A percentile compares a stretch with the other conserved stretches of the same genome.
Evolutionary conservation across 352 stramenopile species (phyloP).

Genomic region (Phytophthora palmivora): DNA sequence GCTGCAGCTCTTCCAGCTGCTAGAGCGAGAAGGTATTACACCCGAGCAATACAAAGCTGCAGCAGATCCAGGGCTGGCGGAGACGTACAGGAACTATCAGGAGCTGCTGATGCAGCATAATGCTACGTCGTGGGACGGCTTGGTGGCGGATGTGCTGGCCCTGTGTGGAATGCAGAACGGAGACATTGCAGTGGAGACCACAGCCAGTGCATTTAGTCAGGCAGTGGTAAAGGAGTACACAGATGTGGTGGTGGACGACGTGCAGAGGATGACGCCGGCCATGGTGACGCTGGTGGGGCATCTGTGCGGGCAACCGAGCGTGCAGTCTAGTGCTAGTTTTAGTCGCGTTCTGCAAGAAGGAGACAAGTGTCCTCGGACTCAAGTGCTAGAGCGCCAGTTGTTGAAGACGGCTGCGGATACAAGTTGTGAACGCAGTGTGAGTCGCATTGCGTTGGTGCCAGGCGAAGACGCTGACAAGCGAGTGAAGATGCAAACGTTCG

Average conservation of each 20-base stretch:
- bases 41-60: slow-evolving; percentile 43
- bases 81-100: slow-evolving; percentile 61
- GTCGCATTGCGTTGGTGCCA: slow-evolving; percentile 3
- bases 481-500: slow-evolving; percentile 33
- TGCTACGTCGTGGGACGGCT: slow-evolving; percentile 71
- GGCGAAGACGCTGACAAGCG: slow-evolving; percentile 6
- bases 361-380: slow-evolving; percentile 39
- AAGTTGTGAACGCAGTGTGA: slow-evolving; percentile 5
- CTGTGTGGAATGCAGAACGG: slow-evolving; percentile 23
- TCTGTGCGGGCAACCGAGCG: slow-evolving; percentile 43
- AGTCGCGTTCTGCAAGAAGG: slow-evolving; percentile 47
- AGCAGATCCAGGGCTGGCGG: slow-evolving; percentile 41
- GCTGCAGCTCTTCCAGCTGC: slow-evolving; percentile 72
- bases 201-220: slow-evolving; percentile 41
- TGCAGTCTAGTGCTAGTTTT: slow-evolving; percentile 66
- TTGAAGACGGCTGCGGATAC: slow-evolving; percentile 11
- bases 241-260: slow-evolving; percentile 75
- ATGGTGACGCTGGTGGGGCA: slow-evolving; percentile 61
- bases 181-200: background rate
- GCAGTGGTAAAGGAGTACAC: slow-evolving; percentile 53
- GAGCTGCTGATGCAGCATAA: slow-evolving; percentile 59
- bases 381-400: slow-evolving; percentile 49
- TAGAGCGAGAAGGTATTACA: slow-evolving; percentile 66
- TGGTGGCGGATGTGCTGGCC: slow-evolving; percentile 63
- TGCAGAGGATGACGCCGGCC: slow-evolving; percentile 71